phyloP scores from a whole-genome alignment of 352 stramenopile species.

The Phytophthora tubulina region DNA sequence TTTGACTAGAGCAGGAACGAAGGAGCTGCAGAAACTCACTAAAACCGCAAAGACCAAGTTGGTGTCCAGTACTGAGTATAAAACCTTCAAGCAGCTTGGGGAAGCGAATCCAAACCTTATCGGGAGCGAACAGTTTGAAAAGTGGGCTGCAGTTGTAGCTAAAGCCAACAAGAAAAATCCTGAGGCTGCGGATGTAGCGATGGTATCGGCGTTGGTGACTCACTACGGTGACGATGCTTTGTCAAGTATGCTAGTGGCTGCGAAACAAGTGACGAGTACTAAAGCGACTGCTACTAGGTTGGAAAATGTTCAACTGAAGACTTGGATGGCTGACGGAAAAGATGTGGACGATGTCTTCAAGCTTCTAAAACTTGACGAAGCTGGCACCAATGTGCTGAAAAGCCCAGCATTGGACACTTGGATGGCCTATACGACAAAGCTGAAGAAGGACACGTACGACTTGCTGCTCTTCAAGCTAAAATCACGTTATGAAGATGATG shows the following conservation, averaged over 20 bases:
- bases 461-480: conserved; percentile 7
- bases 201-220: not conserved
- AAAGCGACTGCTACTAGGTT: not conserved
- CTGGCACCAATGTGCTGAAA: conserved; percentile 3
- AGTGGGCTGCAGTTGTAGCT: not conserved
- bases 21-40: conserved; percentile 3
- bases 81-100: not conserved
- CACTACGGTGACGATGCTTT: conserved; percentile 5
- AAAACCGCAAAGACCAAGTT: not conserved
- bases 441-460: conserved; percentile 7
- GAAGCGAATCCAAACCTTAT: not conserved
- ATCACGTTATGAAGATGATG: not conserved
- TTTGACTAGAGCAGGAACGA: not conserved
- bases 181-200: not conserved
- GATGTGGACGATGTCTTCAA: not conserved
- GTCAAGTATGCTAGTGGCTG: not conserved
- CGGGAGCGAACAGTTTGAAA: not conserved
- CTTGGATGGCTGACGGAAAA: not conserved
- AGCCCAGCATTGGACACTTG: not conserved
- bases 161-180: conserved; percentile 13
- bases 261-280: not conserved
- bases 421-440: not conserved
- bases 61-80: not conserved
- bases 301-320: not conserved
- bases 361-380: conserved; percentile 4